A percentile compares a stretch with the other conserved stretches of the same genome.
phyloP scores from a whole-genome alignment of 768 basidiomycete genomes.

The Collybia mongolica region DNA sequence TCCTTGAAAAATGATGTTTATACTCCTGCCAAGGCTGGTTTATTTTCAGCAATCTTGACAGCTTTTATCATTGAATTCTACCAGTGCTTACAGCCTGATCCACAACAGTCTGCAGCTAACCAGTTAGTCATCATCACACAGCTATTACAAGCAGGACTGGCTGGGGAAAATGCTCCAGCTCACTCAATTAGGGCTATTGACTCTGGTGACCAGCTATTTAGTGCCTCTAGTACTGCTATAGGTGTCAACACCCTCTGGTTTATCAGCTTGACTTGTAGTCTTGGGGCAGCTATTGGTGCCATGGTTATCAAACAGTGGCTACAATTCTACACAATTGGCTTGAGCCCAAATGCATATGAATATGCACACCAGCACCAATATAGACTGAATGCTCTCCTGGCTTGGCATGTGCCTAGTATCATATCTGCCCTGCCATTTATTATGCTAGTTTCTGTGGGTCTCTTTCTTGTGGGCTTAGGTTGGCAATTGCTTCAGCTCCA shows the following conservation, averaged over 20 bases:
- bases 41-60: conserved; percentile 21
- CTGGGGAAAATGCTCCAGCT: neutral
- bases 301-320: conserved; percentile 20
- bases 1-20: neutral
- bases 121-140: conserved; percentile 8
- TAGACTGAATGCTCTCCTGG: conserved; percentile 13
- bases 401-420: conserved; percentile 19
- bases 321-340: conserved; percentile 10
- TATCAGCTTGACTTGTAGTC: conserved; percentile 13
- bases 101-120: conserved; percentile 5
- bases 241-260: conserved; percentile 16
- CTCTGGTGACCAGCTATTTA: neutral
- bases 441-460: conserved; percentile 18
- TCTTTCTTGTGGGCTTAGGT: conserved; percentile 17
- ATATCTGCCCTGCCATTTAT: conserved; percentile 17
- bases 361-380: conserved; percentile 16
- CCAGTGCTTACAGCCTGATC: conserved; percentile 12
- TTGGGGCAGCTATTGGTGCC: conserved; percentile 18
- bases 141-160: conserved; percentile 4
- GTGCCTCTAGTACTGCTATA: neutral
- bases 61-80: conserved; percentile 20
- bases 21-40: conserved; percentile 9
- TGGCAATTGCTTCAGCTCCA: conserved; percentile 14
- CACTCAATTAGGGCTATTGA: neutral
- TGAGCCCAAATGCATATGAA: conserved; percentile 13